Evolutionary conservation across 495 filamentous ascomycete genomes (phyloP), one percentile per base, ranked within the genome.

Genomic region (Paragyromitra xinjiangensis): DNA sequence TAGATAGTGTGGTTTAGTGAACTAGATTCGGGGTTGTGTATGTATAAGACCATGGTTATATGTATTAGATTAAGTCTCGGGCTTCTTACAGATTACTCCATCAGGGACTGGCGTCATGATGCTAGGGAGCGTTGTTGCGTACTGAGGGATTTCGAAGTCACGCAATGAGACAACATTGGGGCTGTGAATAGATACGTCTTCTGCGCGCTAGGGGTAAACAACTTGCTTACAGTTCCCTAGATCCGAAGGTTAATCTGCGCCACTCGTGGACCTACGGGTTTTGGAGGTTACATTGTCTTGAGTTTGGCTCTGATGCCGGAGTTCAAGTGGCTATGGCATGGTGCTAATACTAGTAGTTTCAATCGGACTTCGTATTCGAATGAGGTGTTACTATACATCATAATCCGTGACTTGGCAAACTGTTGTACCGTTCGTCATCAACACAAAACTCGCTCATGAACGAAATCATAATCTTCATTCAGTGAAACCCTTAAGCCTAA

Each of bases 161-260:
- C 55, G 55, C 55, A 58, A 58, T 58, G 29, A 9, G 19, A 8
- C 4, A 11, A 22, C 34, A 58, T 58, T 7, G 24, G 22, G 9
- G 22, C 55, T 29, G 9, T 34, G 9, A 12, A 8, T 14, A 29
- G 24, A 48, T 48, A 48, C 44, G 44, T 45, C 42, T 14, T 45
- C 42, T 45, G 42, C 42, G 7, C 8, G 42, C 6, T 7, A 45
- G 12, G 12, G 12, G 42, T 45, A 45, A 12, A 48, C 12, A 48
- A 34, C 29, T 34, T 34, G 3, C 29, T n/a, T 19, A n/a, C 45
- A 29, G 53, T 24, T 14, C 7, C 14, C 40, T 37, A 63, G 22
- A 40, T 62, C 11, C 19, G 48, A 44, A 55, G 69, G 29, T 71
- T 64, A 71, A 64, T 44, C 68, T 44, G 59, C 11, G 69, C 69